Percentiles rank a stretch among this genome's conserved stretches.
phyloP scores from a whole-genome alignment of 192 early-diverging fungal genomes.

The Spizellomyces sp. region DNA sequence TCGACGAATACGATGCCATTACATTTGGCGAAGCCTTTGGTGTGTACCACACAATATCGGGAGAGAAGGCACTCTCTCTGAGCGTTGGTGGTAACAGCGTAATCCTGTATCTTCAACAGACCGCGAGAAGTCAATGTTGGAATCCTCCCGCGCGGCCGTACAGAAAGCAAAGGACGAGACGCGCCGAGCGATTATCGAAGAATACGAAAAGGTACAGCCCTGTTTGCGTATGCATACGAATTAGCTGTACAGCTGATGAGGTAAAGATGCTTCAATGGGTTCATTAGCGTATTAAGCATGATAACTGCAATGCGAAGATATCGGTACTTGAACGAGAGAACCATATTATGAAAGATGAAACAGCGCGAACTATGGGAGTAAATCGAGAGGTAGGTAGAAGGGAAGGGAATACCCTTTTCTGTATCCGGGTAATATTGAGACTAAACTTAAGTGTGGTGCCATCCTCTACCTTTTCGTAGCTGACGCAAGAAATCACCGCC shows the following conservation, averaged over 20 bases:
- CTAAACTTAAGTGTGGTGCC: no score
- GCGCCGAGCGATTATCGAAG: conserved; percentile 23
- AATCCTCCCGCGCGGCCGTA: conserved; percentile 27
- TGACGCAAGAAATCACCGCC: conserved; percentile 22
- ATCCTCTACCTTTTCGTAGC: conserved; percentile 18
- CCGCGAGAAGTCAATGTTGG: conserved; percentile 27
- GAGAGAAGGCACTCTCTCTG: neutral
- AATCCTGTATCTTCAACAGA: conserved; percentile 6
- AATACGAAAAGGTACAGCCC: conserved; percentile 36
- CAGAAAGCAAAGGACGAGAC: conserved; percentile 35
- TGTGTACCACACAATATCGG: neutral
- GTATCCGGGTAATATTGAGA: no score
- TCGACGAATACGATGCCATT: conserved; percentile 40
- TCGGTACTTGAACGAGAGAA: conserved; percentile 34
- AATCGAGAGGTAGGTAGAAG: conserved; percentile 26
- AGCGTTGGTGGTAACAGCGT: neutral
- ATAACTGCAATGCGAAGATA: conserved; percentile 30
- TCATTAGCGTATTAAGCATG: conserved; percentile 32
- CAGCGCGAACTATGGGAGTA: conserved; percentile 19
- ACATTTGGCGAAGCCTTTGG: conserved; percentile 21
- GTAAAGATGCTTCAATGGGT: neutral
- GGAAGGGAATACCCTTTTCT: no score
- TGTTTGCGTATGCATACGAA: neutral
- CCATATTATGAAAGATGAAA: conserved; percentile 34
- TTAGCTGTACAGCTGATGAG: no score